Base-by-base conservation (phyloP, 2,329 filamentous ascomycete genomes). In the Fusarium nanum region DNA sequence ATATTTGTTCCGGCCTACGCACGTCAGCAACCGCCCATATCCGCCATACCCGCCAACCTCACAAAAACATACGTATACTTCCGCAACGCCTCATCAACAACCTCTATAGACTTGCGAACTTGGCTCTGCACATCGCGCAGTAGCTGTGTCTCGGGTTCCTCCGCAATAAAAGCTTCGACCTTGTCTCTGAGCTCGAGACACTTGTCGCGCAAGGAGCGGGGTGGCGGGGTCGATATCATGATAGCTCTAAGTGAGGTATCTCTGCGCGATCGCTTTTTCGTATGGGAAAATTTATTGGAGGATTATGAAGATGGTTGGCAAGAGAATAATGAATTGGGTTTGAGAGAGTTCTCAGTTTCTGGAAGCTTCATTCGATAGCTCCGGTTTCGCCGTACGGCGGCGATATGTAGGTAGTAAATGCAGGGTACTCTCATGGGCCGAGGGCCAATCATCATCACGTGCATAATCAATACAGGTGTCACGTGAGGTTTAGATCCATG, bases 21-120 rank as follows among this genome's bases (percentile, higher is more conserved):
- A 20, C 18, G 52, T 70, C 59, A 75, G 68, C 50, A 40, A 41
- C 49, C 18, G 32, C 48, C 45, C 22, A 44, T 49, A 46, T 18
- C 57, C 47, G 32, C 27, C 37, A 48, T n/a, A 37, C 34, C 34
- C 18, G 34, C 40, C 37, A 44, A 41, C 20, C 10, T 41, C 25
- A 11, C 18, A 18, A 23, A 16, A 23, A 58, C 58, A 20, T 82
- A 96, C 90, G 87, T 87, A 80, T 97, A 98, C 76, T 86, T 86
- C 68, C 88, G 81, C 76, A 98, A 83, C 16, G 94, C 93, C 74
- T 93, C 87, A 65, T 89, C 87, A 61, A 98, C 89, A 23, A 97
- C 89, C 23, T 81, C 85, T 75, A 97, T 85, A 25, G 93, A 91
- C 56, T 88, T 83, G 65, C 89, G 87, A 47, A 92, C 92, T 83